These are phyloP conservation scores for Perilla frutescens DNA, from an alignment of 257 asterid species.

Conservation along the genomic window DNA sequence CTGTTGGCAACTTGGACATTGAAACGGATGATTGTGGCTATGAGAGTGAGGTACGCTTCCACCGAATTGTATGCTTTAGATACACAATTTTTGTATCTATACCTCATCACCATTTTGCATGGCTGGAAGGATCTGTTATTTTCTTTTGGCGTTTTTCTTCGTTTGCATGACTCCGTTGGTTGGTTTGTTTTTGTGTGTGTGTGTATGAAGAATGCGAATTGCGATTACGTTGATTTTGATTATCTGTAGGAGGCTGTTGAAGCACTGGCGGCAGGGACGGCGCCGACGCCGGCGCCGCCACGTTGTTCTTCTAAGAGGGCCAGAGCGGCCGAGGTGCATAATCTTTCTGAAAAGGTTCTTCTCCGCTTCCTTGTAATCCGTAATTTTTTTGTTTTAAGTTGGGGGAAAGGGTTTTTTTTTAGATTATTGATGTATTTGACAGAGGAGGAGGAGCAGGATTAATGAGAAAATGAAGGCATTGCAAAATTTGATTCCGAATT, in stretches of 20 bases:
- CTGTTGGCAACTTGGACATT: constrained; percentile 53
- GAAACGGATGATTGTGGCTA: constrained; percentile 66
- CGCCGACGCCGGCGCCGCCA: constrained; percentile 29
- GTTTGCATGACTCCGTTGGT: not conserved
- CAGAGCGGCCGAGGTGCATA: constrained; percentile 89
- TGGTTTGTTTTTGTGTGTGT: not conserved
- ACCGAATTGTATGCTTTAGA: not conserved
- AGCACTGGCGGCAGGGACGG: constrained; percentile 44
- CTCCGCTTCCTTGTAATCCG: not conserved
- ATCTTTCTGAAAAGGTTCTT: constrained; percentile 74
- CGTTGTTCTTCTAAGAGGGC: constrained; percentile 66
- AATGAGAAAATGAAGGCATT: constrained; percentile 88
- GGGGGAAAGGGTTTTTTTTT: not conserved
- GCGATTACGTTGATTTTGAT: not conserved
- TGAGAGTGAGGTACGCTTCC: constrained; percentile 72
- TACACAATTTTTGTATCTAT: not conserved
- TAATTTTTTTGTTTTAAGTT: not conserved
- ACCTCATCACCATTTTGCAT: constrained; percentile 10
- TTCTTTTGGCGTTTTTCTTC: not conserved
- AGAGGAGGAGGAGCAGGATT: constrained; percentile 87
- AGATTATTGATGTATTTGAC: constrained; percentile 22
- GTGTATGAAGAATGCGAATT: not conserved
- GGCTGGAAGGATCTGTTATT: constrained; percentile 2
- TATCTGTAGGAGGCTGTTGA: constrained; percentile 54
- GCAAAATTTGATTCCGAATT: constrained; percentile 79